Conservation (phyloP, 176 grass and related monocot species). For the Canna indica region DNA sequence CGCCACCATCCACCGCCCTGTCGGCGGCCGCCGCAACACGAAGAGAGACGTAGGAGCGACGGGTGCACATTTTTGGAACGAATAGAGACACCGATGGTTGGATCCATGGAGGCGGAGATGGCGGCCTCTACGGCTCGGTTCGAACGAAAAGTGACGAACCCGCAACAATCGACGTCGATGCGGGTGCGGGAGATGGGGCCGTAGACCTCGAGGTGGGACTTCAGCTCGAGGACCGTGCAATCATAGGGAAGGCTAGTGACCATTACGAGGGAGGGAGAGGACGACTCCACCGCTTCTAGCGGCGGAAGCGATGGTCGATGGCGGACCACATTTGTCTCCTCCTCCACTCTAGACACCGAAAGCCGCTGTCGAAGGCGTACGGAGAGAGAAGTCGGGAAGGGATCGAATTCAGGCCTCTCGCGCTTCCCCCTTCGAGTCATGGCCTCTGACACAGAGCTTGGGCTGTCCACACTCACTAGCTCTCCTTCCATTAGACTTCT, state of each 20-base stretch:
- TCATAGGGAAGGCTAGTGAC: neutral
- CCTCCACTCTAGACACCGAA: no score
- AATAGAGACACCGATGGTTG: neutral
- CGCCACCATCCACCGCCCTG: no score
- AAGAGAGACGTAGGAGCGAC: no score
- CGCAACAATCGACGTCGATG: constrained; percentile 45
- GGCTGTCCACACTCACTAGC: no score
- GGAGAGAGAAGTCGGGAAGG: no score
- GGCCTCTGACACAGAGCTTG: no score
- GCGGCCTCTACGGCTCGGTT: constrained; percentile 35
- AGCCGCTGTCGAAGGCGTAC: no score
- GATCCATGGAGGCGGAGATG: constrained; percentile 49
- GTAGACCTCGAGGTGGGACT: constrained; percentile 62
- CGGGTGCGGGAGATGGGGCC: constrained; percentile 60
- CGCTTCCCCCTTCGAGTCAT: no score
- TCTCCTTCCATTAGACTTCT: no score
- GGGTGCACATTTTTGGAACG: neutral
- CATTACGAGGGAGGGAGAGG: neutral
- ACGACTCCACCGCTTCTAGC: neutral
- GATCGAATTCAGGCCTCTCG: no score
- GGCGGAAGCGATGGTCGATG: neutral
- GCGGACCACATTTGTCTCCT: neutral
- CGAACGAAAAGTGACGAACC: constrained; percentile 70
- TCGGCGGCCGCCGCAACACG: no score
- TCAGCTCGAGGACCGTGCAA: constrained; percentile 81